Conservation (phyloP, 805 yeast species). For the Wickerhamiella kurtzmanii region DNA sequence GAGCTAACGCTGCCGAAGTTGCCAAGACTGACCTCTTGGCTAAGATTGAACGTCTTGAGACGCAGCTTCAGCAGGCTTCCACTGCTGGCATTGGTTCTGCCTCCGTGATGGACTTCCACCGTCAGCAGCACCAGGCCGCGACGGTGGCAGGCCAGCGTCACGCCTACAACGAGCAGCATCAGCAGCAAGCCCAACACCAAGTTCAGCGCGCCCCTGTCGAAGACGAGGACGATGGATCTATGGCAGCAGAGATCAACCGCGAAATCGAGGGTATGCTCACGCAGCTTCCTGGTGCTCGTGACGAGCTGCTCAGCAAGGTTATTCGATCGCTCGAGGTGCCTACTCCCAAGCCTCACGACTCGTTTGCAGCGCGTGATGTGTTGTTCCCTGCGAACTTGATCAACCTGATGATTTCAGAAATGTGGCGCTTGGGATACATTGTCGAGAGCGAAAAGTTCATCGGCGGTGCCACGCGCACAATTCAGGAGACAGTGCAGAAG, state of each 20-base stretch:
- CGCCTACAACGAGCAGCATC: neutral
- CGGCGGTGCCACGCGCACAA: slow-evolving; percentile 75
- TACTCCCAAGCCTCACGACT: slow-evolving; percentile 70
- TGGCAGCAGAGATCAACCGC: slow-evolving; percentile 36
- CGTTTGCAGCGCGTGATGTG: slow-evolving; percentile 75
- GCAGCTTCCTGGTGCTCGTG: slow-evolving; percentile 12
- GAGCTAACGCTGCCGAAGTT: slow-evolving; percentile 2
- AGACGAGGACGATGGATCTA: neutral
- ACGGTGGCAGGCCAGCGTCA: slow-evolving; percentile 2
- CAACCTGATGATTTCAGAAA: slow-evolving; percentile 81
- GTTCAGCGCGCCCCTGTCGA: neutral
- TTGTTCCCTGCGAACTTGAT: slow-evolving; percentile 92
- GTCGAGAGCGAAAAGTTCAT: slow-evolving; percentile 81
- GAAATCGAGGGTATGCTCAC: slow-evolving; percentile 57
- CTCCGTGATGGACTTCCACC: slow-evolving; percentile 7
- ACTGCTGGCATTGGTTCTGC: slow-evolving; percentile 16
- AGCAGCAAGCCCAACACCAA: neutral
- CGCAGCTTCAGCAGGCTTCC: slow-evolving; percentile 20
- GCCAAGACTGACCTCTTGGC: slow-evolving; percentile 10
- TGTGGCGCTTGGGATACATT: slow-evolving; percentile 96
- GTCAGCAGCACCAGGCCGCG: slow-evolving; percentile 6
- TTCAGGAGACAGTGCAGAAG: slow-evolving; percentile 70
- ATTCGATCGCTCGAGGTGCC: slow-evolving; percentile 78
- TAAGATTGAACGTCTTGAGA: slow-evolving; percentile 18
- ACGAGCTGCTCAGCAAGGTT: slow-evolving; percentile 26